Conservation (phyloP, 202 grass and related monocot species). For the Setaria italica region DNA sequence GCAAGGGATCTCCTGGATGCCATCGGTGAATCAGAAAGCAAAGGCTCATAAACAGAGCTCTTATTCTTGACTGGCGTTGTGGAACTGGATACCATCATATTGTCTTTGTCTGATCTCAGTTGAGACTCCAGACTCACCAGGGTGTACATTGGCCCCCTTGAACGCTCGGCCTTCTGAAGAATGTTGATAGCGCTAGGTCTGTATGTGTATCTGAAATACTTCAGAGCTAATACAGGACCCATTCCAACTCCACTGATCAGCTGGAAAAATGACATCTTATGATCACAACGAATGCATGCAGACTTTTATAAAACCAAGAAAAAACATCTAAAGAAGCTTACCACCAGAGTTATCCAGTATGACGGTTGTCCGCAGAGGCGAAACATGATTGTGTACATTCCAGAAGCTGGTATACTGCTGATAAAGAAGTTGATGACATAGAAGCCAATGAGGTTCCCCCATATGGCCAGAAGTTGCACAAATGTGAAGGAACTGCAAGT, state of each 20-base stretch:
- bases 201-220: conserved; percentile 93
- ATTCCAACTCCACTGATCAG: conserved; percentile 86
- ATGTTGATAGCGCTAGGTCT: conserved; percentile 78
- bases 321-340: conserved; percentile 47
- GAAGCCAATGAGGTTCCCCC: conserved; percentile 89
- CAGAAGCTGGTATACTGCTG: conserved; percentile 82
- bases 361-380: conserved; percentile 74
- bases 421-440: conserved; percentile 84
- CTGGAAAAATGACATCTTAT: conserved; percentile 49
- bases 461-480: conserved; percentile 83
- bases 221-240: conserved; percentile 87
- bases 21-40: conserved; percentile 69
- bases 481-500: conserved; percentile 86
- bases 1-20: conserved; percentile 64
- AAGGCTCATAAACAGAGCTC: conserved; percentile 72
- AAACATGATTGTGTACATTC: conserved; percentile 94
- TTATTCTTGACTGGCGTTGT: conserved; percentile 51
- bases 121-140: conserved; percentile 79
- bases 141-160: conserved; percentile 68
- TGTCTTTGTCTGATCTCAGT: conserved; percentile 59
- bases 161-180: conserved; percentile 81
- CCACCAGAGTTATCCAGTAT: conserved; percentile 92
- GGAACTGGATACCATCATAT: conserved; percentile 24
- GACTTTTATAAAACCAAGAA: conserved; percentile 7
- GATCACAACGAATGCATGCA: neutral